Evolutionary conservation across 345 rosid species (phyloP).

Genomic region (Gossypium australe): DNA sequence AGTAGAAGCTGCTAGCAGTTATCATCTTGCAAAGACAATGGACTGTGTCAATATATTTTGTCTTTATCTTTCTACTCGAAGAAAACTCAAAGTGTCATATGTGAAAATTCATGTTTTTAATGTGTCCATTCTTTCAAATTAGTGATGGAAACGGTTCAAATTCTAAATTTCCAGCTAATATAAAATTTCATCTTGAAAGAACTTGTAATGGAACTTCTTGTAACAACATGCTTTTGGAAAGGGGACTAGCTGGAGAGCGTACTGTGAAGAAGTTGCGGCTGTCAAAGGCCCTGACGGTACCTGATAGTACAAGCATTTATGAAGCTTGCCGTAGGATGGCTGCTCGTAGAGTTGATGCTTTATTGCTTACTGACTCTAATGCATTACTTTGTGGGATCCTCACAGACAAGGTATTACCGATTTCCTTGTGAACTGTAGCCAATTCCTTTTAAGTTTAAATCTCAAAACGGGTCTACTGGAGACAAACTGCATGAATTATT

Average conservation of each 20-base stretch:
- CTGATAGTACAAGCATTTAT: conserved; percentile 68
- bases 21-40: not conserved
- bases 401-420: conserved; percentile 71
- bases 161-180: not conserved
- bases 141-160: not conserved
- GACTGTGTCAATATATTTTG: not conserved
- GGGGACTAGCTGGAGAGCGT: conserved; percentile 87
- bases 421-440: not conserved
- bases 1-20: not conserved
- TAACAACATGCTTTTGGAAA: conserved; percentile 23
- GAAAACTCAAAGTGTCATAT: not conserved
- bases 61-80: not conserved
- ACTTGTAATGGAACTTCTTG: not conserved
- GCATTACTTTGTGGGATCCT: conserved; percentile 98
- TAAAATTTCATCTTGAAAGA: not conserved
- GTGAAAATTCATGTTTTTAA: not conserved
- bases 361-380: conserved; percentile 85
- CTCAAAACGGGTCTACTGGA: not conserved
- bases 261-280: conserved; percentile 83
- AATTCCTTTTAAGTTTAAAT: not conserved
- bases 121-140: not conserved
- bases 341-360: conserved; percentile 90
- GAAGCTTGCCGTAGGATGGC: conserved; percentile 98
- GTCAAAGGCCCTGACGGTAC: conserved; percentile 90
- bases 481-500: not conserved